Evolutionary conservation across 352 stramenopile genomes (phyloP), one percentile per base, ranked within the genome.

Genomic region (Stramenopiles sp.): DNA sequence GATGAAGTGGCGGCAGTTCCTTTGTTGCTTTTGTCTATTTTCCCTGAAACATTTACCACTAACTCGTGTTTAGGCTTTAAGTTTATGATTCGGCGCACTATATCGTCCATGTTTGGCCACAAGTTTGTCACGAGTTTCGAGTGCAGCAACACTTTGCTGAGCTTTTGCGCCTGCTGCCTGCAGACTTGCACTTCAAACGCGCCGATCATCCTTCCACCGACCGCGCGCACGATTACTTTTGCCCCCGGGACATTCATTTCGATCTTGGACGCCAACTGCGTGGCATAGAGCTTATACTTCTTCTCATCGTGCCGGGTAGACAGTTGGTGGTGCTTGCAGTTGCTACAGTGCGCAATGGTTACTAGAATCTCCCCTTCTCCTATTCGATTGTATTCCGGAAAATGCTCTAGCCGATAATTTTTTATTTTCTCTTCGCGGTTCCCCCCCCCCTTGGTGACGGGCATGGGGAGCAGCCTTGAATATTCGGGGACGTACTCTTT

Each of bases 141-240:
- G 35, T 71, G 53, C 12, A 71, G 35, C 6, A 71, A 71, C 6
- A 33, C 35, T 6, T 71, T 71, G 2, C 1, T 71, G 4, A 71
- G 12, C 35, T 71, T 71, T 71, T 71, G 53, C 6, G 53, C 53
- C 12, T 71, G 31, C 35, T 71, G 53, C 33, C 53, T 31, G 35
- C 53, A 71, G 31, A 71, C 35, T 71, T 71, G 53, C 4, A 71
- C 53, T 71, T 71, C 53, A 71, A 71, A 71, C 35, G 2, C 53
- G 1, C 53, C 53, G 1, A 71, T 71, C 6, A 71, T 4, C 4
- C 53, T 12, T 53, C 43, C 43, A 53, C 43, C 43, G 25, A 53
- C 53, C 33, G 53, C 31, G 4, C 35, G 33, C 6, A 71, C 6
- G 6, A 6, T 2, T 2, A 71, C 53, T 71, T 71, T 71, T 6